Conservation (phyloP, 2,329 filamentous ascomycete species). For the Aspergillus fischeri region DNA sequence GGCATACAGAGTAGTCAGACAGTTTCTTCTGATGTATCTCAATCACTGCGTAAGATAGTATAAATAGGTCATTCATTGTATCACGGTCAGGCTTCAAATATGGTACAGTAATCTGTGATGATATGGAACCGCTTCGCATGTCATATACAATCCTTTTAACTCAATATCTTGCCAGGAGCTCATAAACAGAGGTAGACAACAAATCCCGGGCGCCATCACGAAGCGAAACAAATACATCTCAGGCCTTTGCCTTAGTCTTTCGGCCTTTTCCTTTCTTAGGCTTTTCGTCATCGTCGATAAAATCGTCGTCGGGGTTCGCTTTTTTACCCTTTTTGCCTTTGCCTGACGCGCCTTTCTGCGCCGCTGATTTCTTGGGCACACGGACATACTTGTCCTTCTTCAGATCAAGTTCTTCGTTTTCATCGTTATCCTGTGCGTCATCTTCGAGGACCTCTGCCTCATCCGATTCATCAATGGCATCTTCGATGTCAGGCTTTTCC, state of each 20-base stretch:
- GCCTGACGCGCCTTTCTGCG: slow-evolving; percentile 41
- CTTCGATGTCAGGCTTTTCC: slow-evolving; percentile 88
- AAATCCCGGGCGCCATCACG: not conserved
- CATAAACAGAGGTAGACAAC: not conserved
- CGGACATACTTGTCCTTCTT: slow-evolving; percentile 97
- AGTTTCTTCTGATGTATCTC: too few species aligned
- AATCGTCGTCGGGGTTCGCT: slow-evolving; percentile 28
- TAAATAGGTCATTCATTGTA: not conserved
- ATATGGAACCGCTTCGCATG: not conserved
- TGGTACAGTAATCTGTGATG: not conserved
- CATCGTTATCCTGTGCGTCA: slow-evolving; percentile 57
- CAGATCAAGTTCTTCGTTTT: slow-evolving; percentile 74
- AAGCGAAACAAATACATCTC: not conserved
- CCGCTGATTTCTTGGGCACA: slow-evolving; percentile 66
- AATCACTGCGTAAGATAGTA: not conserved
- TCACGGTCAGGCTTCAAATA: not conserved
- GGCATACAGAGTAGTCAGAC: too few species aligned
- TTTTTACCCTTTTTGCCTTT: slow-evolving; percentile 41
- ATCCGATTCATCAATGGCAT: slow-evolving; percentile 90
- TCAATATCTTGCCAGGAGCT: not conserved
- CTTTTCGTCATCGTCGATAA: slow-evolving; percentile 43
- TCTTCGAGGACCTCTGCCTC: slow-evolving; percentile 58
- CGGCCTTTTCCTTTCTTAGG: slow-evolving; percentile 49
- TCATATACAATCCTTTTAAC: not conserved
- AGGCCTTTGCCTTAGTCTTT: slow-evolving; percentile 27